Evolutionary conservation across 2,329 filamentous ascomycete genomes (phyloP).

Genomic region (Tolypocladium tundrense): DNA sequence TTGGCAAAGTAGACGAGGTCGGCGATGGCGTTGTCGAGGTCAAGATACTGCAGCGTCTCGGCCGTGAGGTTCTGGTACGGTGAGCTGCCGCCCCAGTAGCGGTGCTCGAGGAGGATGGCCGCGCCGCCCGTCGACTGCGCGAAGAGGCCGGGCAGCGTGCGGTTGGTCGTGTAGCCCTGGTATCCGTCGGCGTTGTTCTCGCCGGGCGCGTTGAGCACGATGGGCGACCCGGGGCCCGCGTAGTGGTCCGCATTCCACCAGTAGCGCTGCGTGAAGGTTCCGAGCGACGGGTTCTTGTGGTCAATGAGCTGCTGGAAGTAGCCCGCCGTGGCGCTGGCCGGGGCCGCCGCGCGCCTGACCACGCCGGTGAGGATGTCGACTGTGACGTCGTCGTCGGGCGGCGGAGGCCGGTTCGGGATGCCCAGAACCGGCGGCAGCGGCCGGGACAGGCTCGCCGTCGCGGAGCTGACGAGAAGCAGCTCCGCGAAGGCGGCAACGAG

Average conservation of each 20-base stretch:
- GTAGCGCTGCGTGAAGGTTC: conserved; percentile 60
- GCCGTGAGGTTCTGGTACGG: conserved; percentile 54
- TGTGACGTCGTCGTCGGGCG: neutral
- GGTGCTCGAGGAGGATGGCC: conserved; percentile 69
- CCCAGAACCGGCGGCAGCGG: neutral
- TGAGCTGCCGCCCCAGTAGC: conserved; percentile 70
- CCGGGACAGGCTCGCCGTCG: neutral
- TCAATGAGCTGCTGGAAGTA: conserved; percentile 47
- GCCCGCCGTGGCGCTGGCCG: conserved; percentile 1
- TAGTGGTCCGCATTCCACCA: conserved; percentile 72
- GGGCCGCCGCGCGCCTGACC: neutral
- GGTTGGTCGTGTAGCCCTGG: conserved; percentile 59
- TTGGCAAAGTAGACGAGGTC: conserved; percentile 69
- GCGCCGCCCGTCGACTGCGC: conserved; percentile 58
- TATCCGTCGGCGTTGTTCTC: conserved; percentile 51
- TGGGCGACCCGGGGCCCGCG: conserved; percentile 63
- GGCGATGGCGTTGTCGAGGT: conserved; percentile 66
- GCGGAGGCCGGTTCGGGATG: neutral
- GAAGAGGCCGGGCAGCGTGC: conserved; percentile 56
- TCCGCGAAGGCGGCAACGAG: neutral
- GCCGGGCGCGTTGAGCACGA: conserved; percentile 57
- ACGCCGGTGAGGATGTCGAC: neutral
- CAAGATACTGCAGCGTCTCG: conserved; percentile 62
- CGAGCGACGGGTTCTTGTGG: conserved; percentile 44
- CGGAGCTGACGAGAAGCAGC: neutral